Conservation (phyloP, 129 eudicot species). For the Flaveria bidentis region DNA sequence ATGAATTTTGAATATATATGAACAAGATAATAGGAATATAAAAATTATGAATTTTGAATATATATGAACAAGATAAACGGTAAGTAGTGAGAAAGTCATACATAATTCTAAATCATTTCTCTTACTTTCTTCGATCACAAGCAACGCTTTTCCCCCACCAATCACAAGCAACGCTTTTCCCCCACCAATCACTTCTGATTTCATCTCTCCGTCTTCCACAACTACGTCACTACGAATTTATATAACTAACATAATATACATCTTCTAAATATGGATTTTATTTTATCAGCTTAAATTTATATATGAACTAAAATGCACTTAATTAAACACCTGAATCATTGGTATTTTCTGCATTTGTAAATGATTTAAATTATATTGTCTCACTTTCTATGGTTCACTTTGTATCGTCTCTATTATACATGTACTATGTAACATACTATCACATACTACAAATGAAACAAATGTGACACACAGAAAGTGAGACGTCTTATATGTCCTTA, state of each 20-base stretch:
- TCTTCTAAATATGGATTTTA: no score
- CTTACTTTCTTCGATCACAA: conserved; percentile 93
- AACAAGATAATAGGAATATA: no score
- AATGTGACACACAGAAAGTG: not conserved
- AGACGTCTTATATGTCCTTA: not conserved
- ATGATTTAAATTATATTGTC: not conserved
- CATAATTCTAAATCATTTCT: conserved; percentile 63
- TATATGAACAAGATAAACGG: conserved; percentile 26
- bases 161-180: conserved; percentile 94
- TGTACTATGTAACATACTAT: not conserved
- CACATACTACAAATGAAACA: not conserved
- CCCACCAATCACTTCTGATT: conserved; percentile 95
- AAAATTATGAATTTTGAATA: not conserved
- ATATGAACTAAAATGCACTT: not conserved
- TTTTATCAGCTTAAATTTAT: not conserved
- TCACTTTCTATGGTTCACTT: not conserved
- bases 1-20: no score
- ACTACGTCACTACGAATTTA: conserved; percentile 36
- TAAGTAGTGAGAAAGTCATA: conserved; percentile 31
- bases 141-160: no score
- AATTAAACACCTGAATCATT: conserved; percentile 74
- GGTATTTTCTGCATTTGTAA: conserved; percentile 81
- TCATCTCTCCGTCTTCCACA: conserved; percentile 95
- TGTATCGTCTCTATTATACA: not conserved
- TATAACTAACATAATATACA: no score